Base-by-base conservation (phyloP, 2,329 filamentous ascomycete species). In the Curvularia sp. region DNA sequence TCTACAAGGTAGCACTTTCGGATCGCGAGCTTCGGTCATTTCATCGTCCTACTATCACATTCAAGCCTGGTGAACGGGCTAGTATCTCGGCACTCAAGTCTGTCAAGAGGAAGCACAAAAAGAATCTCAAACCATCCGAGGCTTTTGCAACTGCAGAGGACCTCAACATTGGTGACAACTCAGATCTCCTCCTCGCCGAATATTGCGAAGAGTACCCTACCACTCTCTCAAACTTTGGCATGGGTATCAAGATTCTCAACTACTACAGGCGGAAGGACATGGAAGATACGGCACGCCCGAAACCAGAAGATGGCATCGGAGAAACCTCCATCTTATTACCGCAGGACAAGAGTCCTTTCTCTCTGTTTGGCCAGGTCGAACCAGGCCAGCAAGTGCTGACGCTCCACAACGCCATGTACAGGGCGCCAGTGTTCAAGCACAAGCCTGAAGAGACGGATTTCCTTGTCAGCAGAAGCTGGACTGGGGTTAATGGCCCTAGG, bases 231-330 rank as follows among this genome's bases (percentile, higher is more conserved):
- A 97, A 96, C 73, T 97, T 97, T 71, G 95, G 94, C 65, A 99
- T 99, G 95, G 93, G 93, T 52, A 96, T 90, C 75, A 90, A 93
- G 53, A 86, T 99, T 58, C 92, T 98, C 81, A 98, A 99, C 77
- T 99, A 98, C 78, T 97, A 97, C 75, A 90, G 92, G 39, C 88
- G 93, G 58, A 92, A 92, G 70, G 90, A 92, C 49, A 73, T 72
- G 73, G 91, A 96, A 46, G 91, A 95, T 60, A 86, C 88, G 49
- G 84, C 86, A 52, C 85, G 91, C 1, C 90, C 92, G 0, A 96
- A 93, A 80, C 77, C 84, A 59, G 92, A 96, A 4, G 68, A 71
- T 51, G 68, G 68, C 18, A 85, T 99, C 61, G 95, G 95, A 58
- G 95, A 99, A 78, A 91, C 91, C 2, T 89, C 90, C 48, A 89